Evolutionary conservation across 208 protist genomes (phyloP), one percentile per base, ranked within the genome.

Genomic region (Wallacemonas sp.): DNA sequence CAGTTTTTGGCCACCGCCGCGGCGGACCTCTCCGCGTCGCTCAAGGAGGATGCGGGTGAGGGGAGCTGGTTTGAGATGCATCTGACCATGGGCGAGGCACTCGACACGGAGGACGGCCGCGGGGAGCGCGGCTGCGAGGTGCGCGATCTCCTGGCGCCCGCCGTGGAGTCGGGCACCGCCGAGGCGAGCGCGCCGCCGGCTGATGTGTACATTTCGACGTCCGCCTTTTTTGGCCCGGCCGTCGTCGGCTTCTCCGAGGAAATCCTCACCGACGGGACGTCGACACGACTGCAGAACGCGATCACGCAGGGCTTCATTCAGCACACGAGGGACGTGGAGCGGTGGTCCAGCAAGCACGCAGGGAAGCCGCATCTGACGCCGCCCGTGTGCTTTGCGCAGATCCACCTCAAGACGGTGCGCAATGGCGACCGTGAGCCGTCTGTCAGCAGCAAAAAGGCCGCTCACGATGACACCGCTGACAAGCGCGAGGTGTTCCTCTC

Each of bases 401-500:
- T 74, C 25, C 57, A 20, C 31, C 49, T 74, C 23, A 68, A 46
- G 32, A 63, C 61, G 8, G 38, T 71, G 1, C 70, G 62, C 38
- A 29, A 61, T 1, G 72, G 66, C 23, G 3, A 45, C 4, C 57
- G 61, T 31, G 71, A 49, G 66, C 67, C 26, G 52, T 46, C 48
- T 33, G 44, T 42, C n/a, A 44, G 1, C 20, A 10, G 20, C 22
- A 31, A 10, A 26, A 55, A 10, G 7, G 23, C n/a, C 7, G 22
- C 48, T 3, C 16, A 48, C 29, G 54, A 52, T 52, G 32, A 45
- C 0, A 33, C 26, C 26, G 42, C 45, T 33, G 54, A 23, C 49
- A 36, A 12, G 2, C 54, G 33, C 0, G 72, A 77, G 39, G 74
- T 79, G 20, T 18, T 73, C 23, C 50, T 78, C 4, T 79, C 68